phyloP scores from a whole-genome alignment of 352 stramenopile species.

The Sclerospora graminicola region DNA sequence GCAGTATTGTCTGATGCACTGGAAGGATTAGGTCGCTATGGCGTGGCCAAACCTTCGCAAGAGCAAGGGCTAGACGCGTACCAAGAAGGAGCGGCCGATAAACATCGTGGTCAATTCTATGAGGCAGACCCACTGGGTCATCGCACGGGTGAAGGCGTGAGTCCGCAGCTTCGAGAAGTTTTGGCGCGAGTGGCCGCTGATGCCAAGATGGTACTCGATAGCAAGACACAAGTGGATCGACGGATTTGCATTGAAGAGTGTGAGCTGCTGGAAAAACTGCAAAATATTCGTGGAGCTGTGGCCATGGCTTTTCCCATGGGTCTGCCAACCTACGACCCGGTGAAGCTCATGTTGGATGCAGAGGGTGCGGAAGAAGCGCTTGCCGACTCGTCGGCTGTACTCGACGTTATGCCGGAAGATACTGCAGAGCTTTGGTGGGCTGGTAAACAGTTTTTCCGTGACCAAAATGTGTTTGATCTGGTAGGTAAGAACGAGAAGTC shows the following conservation, averaged over 20 bases:
- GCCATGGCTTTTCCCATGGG: conserved; percentile 94
- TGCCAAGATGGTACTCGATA: conserved; percentile 62
- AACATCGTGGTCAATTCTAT: conserved; percentile 74
- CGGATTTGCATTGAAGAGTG: conserved; percentile 47
- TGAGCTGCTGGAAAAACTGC: conserved; percentile 86
- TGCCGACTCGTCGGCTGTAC: conserved; percentile 50
- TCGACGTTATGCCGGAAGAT: conserved; percentile 72
- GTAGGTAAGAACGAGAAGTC: conserved; percentile 96
- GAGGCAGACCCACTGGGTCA: conserved; percentile 75
- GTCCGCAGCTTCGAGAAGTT: conserved; percentile 66
- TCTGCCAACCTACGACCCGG: conserved; percentile 84
- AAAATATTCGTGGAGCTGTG: conserved; percentile 87
- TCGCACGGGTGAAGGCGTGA: conserved; percentile 83
- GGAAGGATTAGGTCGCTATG: conserved; percentile 68
- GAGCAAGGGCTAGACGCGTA: conserved; percentile 86
- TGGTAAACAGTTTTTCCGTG: conserved; percentile 90
- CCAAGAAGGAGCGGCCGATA: conserved; percentile 35
- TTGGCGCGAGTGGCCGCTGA: conserved; percentile 69
- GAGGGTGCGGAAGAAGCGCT: conserved; percentile 45
- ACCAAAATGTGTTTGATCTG: conserved; percentile 83
- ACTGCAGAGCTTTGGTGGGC: conserved; percentile 92
- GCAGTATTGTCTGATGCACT: conserved; percentile 65
- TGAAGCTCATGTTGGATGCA: conserved; percentile 79
- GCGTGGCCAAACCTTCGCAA: conserved; percentile 73
- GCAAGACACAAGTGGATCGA: conserved; percentile 52